Evolutionary conservation across 257 asterid genomes (phyloP), one percentile per base, ranked within the genome.

Genomic region (Solanum megistacrolobum): DNA sequence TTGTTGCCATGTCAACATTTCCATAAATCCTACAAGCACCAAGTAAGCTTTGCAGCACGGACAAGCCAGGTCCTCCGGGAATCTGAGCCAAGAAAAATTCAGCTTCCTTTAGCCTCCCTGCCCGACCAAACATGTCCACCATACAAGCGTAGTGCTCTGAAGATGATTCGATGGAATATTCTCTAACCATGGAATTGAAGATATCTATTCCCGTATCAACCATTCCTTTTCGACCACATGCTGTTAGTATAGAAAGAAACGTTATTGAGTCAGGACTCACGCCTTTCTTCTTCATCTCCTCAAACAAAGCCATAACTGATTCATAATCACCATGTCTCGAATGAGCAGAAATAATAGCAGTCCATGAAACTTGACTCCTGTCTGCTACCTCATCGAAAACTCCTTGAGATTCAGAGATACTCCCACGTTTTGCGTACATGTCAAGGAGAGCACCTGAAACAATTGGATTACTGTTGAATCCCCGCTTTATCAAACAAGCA

Each of bases 351-450:
- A 97, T 94, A 78, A 97, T 94, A 12, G 98, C 92, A 31, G 99
- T 97, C 99, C 99, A 95, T 73, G 98, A 89, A 76, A 95, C 92
- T 86, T 95, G 98, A 82, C 84, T 93, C 87, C 88, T 94, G 86
- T 92, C 92, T 3, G 87, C 27, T 52, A 90, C 88, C 91, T 93
- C 99, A 9, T 81, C 20, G 39, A 95, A 97, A 34, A 96, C 93
- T 90, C 89, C 91, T 82, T 85, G 88, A 69, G 99, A 95, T 86
- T 97, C 98, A 65, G n/a, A 66, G 82, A 97, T 94, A 92, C 94
- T 96, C 86, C 99, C 99, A 72, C 98, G 95, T 85, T 96, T 97
- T 43, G 99, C 98, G 4, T 97, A 95, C 99, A 97, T 97, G 85
- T 97, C 98, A 79, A 97, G 98, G 83, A 97, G 94, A 85, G 98